Base-by-base conservation (phyloP, 129 eudicot genomes). In the Escallonia rubra region DNA sequence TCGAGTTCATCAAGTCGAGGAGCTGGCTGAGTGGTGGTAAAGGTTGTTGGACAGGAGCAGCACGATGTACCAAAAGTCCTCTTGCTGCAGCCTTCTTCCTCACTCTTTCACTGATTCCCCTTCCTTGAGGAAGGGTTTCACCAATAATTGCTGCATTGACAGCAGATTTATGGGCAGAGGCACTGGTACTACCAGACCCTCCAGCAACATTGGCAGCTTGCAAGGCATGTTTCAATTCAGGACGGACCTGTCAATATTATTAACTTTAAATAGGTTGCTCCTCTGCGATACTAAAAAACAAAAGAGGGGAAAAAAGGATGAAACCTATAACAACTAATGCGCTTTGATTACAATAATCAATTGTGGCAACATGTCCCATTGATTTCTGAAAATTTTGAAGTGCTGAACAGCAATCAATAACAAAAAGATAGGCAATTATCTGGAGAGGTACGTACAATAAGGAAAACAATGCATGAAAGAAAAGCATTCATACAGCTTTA, bases 1-100 rank as follows among this genome's bases (percentile, higher is more conserved):
- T 72, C 2, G 94, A 78, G 81, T 85, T 92, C 10, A 82, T 74
- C 34, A 86, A 61, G 79, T 92, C 89, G 43, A 87, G 79, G 60
- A 89, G 89, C 64, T 88, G 86, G 14, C 84, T 78, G 3, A 83
- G 79, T 43, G 96, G 95, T 34, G 95, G 89, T 41, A 76, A 3
- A 41, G 95, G 86, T 60, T 82, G 91, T 13, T 72, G 86, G 2
- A 96, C 96, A 54, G 81, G 81, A 12, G 88, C 95, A 13, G 81
- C 87, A 39, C 88, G 89, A 12, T 95, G 90, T 59, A 82, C 69
- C 55, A 78, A 14, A 3, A 86, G 83, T 4, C 91, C 96, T 67
- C 84, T 80, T 43, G 98, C 98, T 8, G 96, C 98, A 5, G 98
- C 98, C 75, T 89, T 89, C 74, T 92, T 89, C 65, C 91, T 80